Base-by-base conservation (phyloP, 192 early-diverging fungal species). In the Backusella sp. region DNA sequence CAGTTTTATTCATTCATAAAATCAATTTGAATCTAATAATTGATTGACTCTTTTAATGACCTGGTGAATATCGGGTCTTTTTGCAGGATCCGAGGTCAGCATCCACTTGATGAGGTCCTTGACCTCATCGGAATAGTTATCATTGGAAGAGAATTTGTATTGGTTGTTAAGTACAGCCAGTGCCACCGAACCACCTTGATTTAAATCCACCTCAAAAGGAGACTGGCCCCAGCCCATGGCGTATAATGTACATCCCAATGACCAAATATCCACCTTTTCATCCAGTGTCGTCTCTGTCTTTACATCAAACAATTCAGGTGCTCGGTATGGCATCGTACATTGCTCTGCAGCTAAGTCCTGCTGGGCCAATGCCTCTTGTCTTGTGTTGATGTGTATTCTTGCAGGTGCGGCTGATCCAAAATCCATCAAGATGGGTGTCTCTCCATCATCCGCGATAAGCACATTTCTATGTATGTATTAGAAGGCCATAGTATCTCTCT, bases 301-400 rank as follows among this genome's bases (percentile, higher is more conserved):
- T 46, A 94, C 92, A 82, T 94, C 93, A 82, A 94, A 94, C 32
- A 94, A 83, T 76, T 94, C 93, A 1, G 93, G 93, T 15, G 93
- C 92, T 8, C 93, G 82, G 68, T 93, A 94, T 62, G 92, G 86
- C 92, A 93, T 90, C 1, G 92, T 86, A 68, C 91, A 91, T 69
- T 88, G 79, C 70, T 91, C 86, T 9, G 90, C 90, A 11, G 93
- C 93, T 23, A 91, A 75, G 59, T 94, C 93, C 67, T 83, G 92
- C 74, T 92, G 89, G 36, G 82, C 70, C 46, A 94, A 75, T 12
- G 93, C 93, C 53, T 90, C 78, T 11, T 82, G 79, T 49, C 93
- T 76, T 11, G 77, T 89, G 28, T 84, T 72, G 21, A 90, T 86
- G 17, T 80, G 83, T 56, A 91, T 83, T 0, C 89, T 84, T 32